Evolutionary conservation across 345 rosid genomes (phyloP).

Genomic region (Bretschneidera sinensis): DNA sequence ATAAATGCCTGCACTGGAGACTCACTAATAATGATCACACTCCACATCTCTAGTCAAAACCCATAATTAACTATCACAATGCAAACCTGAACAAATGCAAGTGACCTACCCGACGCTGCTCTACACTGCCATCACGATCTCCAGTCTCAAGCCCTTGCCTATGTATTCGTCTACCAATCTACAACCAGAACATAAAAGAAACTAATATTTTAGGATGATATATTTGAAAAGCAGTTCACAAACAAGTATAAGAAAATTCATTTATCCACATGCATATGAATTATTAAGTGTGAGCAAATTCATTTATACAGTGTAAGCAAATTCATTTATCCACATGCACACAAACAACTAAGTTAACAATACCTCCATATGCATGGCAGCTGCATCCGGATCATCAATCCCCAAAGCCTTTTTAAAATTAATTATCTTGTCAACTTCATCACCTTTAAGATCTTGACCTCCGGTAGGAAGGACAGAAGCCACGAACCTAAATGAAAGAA

Average conservation of each 20-base stretch:
- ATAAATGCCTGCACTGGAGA: slow-evolving; percentile 99
- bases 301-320: too few species aligned
- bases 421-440: slow-evolving; percentile 72
- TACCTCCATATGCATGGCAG: slow-evolving; percentile 97
- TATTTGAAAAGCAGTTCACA: too few species aligned
- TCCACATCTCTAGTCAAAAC: slow-evolving; percentile 22
- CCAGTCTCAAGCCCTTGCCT: slow-evolving; percentile 99
- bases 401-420: slow-evolving; percentile 81
- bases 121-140: slow-evolving; percentile 81
- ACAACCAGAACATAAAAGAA: slow-evolving; percentile 19
- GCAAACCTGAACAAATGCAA: slow-evolving; percentile 10
- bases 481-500: slow-evolving; percentile 52
- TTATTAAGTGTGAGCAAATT: too few species aligned
- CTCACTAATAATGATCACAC: slow-evolving; percentile 54
- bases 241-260: too few species aligned
- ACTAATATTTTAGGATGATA: not conserved
- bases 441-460: slow-evolving; percentile 70
- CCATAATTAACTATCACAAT: not conserved
- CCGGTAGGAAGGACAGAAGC: slow-evolving; percentile 72
- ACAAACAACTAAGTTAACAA: slow-evolving; percentile 11
- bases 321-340: too few species aligned
- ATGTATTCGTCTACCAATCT: slow-evolving; percentile 87
- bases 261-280: not conserved
- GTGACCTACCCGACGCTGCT: slow-evolving; percentile 82
- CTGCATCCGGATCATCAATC: slow-evolving; percentile 96